Evolutionary conservation across 2,329 filamentous ascomycete species (phyloP), one percentile per base, ranked within the genome.

Genomic region (Chaetothyriales sp.): DNA sequence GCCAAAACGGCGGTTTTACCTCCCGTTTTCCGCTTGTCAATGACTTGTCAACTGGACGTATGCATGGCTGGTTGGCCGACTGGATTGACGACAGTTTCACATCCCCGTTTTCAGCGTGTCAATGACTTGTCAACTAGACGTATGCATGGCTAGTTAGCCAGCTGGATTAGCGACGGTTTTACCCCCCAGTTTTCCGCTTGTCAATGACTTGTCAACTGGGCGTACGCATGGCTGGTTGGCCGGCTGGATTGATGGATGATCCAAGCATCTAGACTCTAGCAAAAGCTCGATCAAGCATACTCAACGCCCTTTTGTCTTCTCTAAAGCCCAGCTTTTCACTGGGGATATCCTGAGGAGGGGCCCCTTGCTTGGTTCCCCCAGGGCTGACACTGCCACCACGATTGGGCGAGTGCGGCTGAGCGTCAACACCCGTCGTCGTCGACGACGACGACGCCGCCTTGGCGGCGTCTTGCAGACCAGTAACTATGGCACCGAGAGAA

Each of bases 251-350:
- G 44, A 22, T 18, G 19, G 8, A 5, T 22, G 25, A 46, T n/a
- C 15, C 4, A 10, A n/a, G 44, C 44, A 20, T 46, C n/a, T 49
- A 59, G 5, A 59, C 57, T n/a, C 53, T 50, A 13, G 58, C 58
- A 51, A 76, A 77, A 1, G 72, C 73, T 19, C 71, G 67, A 65
- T 87, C 80, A 48, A 87, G 69, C 63, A 85, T 80, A 56, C 80
- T 74, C 46, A 86, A 65, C 1, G 81, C 82, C 58, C 81, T 73
- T 55, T 75, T 76, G 58, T 86, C 83, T 64, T 86, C 82, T 18
- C 75, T 71, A 47, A 77, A 79, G 4, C 73, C 76, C 22, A 78
- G 66, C 57, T 78, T 78, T 54, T 77, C 73, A 48, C 71, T 76
- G 6, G 75, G 76, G 48, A 79, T 78, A 60, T 78, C 76, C 51